Percentiles rank a stretch among this genome's conserved stretches.
Evolutionary conservation across 768 basidiomycete genomes (phyloP).

Genomic region (Lactifluus hygrophoroides): DNA sequence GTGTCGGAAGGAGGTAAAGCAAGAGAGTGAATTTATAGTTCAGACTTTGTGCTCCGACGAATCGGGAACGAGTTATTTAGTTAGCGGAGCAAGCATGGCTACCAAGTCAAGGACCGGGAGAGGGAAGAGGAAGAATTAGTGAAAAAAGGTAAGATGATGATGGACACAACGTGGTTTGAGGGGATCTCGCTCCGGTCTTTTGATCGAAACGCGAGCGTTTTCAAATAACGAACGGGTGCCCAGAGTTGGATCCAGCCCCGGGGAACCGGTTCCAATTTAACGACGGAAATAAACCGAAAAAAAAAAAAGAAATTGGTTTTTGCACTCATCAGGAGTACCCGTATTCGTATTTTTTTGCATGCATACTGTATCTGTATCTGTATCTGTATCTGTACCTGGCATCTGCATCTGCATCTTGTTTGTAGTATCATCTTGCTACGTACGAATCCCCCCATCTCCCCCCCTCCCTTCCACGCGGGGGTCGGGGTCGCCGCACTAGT

Average conservation of each 20-base stretch:
- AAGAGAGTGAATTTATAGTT: slow-evolving; percentile 15
- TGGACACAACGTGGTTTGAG: background rate
- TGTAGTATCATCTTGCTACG: no score
- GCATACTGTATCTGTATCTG: no score
- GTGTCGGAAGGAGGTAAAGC: background rate
- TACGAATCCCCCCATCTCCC: no score
- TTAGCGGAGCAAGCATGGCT: slow-evolving; percentile 3
- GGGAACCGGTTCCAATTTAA: slow-evolving; percentile 1
- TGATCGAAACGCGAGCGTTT: slow-evolving; percentile 10
- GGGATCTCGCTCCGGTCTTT: slow-evolving; percentile 12
- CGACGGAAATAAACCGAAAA: background rate
- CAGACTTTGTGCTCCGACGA: slow-evolving; percentile 15
- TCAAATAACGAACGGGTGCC: background rate
- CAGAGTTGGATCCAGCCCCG: background rate
- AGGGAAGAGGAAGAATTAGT: background rate
- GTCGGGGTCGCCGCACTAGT: background rate
- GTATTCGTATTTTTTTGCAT: background rate
- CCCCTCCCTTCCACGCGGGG: no score
- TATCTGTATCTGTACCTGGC: no score
- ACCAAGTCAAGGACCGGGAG: slow-evolving; percentile 10
- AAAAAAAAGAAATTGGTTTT: background rate
- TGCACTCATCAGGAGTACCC: background rate
- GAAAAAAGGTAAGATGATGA: background rate
- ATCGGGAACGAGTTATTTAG: slow-evolving; percentile 14
- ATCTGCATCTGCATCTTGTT: no score